A percentile compares a stretch with the other conserved stretches of the same genome.
Conservation (phyloP, 2,329 filamentous ascomycete genomes). For the Anthostomella pinea region DNA sequence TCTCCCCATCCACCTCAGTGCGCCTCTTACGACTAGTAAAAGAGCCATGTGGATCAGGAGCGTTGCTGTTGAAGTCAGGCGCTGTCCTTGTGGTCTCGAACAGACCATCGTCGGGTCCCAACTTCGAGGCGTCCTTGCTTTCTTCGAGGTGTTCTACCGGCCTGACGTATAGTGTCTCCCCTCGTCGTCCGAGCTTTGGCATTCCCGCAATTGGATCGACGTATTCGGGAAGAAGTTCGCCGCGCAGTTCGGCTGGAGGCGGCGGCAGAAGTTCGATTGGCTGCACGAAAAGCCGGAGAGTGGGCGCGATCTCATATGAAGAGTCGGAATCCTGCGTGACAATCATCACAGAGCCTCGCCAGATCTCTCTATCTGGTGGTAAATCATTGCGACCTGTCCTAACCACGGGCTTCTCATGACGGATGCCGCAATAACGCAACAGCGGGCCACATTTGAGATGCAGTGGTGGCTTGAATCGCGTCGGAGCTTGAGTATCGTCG, state of each 20-base stretch:
- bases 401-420: constrained; percentile 53
- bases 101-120: constrained; percentile 78
- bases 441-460: constrained; percentile 89
- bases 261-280: constrained; percentile 78
- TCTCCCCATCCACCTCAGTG: constrained; percentile 70
- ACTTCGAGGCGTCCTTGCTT: constrained; percentile 70
- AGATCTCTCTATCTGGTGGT: constrained; percentile 66
- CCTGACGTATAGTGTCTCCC: constrained; percentile 82
- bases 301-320: constrained; percentile 75
- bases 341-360: constrained; percentile 94
- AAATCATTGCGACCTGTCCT: constrained; percentile 36
- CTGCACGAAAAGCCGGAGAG: constrained; percentile 80
- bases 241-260: constrained; percentile 66
- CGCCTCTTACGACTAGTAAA: constrained; percentile 54
- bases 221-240: constrained; percentile 73
- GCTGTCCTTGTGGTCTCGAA: constrained; percentile 67
- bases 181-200: constrained; percentile 78
- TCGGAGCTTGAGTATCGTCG: constrained; percentile 60
- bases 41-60: constrained; percentile 49
- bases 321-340: constrained; percentile 84
- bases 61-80: constrained; percentile 45
- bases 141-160: constrained; percentile 85
- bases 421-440: constrained; percentile 83
- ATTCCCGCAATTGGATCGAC: constrained; percentile 87
- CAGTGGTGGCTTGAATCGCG: constrained; percentile 77